Evolutionary conservation across 2,329 filamentous ascomycete species (phyloP).

Genomic region (Chalaropsis ovoidea): DNA sequence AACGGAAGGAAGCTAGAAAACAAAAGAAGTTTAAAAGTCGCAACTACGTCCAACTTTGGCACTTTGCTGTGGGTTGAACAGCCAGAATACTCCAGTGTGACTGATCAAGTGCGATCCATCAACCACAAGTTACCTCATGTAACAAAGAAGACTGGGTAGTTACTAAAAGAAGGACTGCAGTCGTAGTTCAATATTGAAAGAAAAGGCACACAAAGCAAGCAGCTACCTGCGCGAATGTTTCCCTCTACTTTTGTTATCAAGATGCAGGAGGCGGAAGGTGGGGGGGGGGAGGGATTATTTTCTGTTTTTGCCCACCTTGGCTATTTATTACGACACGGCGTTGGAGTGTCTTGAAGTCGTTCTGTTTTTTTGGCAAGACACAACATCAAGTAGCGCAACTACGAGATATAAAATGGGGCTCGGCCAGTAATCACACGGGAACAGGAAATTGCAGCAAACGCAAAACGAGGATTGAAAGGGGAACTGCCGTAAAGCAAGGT

Average conservation of each 20-base stretch:
- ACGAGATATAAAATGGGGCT: not conserved
- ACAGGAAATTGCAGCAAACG: not conserved
- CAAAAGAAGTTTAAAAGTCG: constrained; percentile 8
- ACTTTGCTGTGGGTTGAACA: not conserved
- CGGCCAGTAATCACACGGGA: too few relatives aligned
- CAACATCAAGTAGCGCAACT: not conserved
- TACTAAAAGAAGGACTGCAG: too few relatives aligned
- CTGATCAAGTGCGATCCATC: not conserved
- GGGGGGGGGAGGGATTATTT: not conserved
- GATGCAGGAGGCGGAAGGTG: not conserved
- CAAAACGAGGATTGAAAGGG: not conserved
- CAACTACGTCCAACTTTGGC: not conserved
- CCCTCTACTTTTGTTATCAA: not conserved
- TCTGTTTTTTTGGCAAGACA: not conserved
- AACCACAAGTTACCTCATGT: too few relatives aligned
- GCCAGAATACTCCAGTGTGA: not conserved
- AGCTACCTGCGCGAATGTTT: too few relatives aligned
- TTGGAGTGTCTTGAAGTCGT: not conserved
- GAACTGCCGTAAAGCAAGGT: not conserved
- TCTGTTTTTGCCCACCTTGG: not conserved
- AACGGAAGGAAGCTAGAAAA: constrained; percentile 9
- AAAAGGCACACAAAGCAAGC: too few relatives aligned
- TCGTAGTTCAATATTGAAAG: too few relatives aligned
- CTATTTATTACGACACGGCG: not conserved
- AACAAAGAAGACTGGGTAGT: too few relatives aligned